Evolutionary conservation across 108 stramenopile genomes (phyloP).

Genomic region (Nitzschia sp.): DNA sequence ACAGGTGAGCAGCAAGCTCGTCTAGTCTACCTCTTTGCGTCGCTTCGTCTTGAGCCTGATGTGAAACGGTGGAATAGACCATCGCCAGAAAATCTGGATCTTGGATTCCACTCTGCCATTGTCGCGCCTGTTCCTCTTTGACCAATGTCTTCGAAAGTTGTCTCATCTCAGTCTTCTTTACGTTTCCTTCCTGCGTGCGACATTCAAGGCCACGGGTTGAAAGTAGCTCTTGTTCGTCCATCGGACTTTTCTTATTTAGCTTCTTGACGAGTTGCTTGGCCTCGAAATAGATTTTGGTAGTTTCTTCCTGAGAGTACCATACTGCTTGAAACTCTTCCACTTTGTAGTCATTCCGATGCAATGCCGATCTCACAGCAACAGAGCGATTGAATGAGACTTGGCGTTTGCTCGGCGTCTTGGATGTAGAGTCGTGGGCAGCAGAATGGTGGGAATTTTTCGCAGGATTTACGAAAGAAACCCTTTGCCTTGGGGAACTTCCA

Average conservation of each 20-base stretch:
- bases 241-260: neutral
- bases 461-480: too few species aligned
- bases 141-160: neutral
- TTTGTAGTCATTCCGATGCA: constrained; percentile 1
- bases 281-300: neutral
- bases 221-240: neutral
- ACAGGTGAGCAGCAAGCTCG: neutral
- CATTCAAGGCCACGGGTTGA: constrained; percentile 6
- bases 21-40: neutral
- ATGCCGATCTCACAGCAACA: neutral
- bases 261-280: constrained; percentile 1
- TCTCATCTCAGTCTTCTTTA: neutral
- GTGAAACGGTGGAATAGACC: neutral
- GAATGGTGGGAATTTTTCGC: too few species aligned
- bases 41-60: neutral
- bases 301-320: constrained; percentile 10
- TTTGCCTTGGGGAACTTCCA: too few species aligned
- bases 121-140: constrained; percentile 3
- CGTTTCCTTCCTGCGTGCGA: neutral
- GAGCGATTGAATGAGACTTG: neutral
- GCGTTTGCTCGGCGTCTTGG: neutral
- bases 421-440: too few species aligned
- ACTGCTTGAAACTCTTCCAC: constrained; percentile 6
- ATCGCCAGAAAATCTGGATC: neutral
- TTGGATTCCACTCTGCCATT: neutral